phyloP scores from a whole-genome alignment of 2,329 filamentous ascomycete genomes.

The Hypoxylon sp. region DNA sequence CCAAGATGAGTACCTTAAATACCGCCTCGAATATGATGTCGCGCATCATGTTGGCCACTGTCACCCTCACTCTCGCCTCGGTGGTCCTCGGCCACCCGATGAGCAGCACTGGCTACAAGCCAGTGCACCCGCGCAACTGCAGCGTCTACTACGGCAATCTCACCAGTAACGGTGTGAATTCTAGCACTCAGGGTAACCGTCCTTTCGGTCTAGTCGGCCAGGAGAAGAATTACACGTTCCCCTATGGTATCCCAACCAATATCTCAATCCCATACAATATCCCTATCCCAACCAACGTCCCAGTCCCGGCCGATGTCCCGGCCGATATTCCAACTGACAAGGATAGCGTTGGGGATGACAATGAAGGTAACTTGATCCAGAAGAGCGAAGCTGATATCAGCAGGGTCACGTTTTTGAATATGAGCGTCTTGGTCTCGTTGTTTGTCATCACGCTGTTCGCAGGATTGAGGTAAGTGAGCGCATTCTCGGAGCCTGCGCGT shows the following conservation, averaged over 20 bases:
- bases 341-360: no score
- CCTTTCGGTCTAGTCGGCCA: conserved; percentile 28
- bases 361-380: neutral
- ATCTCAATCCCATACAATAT: neutral
- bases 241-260: neutral
- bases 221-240: conserved; percentile 7
- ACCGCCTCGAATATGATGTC: neutral
- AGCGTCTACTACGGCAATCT: neutral
- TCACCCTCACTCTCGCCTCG: neutral
- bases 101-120: neutral
- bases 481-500: neutral
- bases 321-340: no score
- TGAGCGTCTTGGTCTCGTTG: neutral
- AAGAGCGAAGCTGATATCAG: neutral
- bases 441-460: conserved; percentile 1
- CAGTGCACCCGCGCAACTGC: neutral
- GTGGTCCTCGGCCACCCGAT: conserved; percentile 7
- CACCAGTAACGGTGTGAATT: neutral
- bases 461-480: neutral
- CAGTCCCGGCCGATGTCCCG: no score
- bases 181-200: neutral
- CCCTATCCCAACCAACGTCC: no score
- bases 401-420: neutral
- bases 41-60: neutral
- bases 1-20: conserved; percentile 12